These are phyloP conservation scores for Helichrysum umbraculigerum DNA, from an alignment of 129 eudicot genomes.

Conservation along the genomic window DNA sequence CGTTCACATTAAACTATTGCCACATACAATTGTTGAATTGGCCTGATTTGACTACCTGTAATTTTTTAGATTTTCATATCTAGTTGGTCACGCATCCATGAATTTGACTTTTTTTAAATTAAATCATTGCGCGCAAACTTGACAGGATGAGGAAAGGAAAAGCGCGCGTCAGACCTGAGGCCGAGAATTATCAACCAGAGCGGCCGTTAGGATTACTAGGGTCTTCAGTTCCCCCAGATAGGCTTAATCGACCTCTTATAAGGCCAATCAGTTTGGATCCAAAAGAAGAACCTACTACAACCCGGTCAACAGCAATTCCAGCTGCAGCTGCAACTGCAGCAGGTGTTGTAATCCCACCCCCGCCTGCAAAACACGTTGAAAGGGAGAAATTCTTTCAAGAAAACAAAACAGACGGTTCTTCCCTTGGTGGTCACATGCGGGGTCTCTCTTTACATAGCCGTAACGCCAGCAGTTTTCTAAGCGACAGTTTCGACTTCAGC, in stretches of 20 bases:
- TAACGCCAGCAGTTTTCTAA: constrained; percentile 71
- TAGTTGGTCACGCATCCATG: not conserved
- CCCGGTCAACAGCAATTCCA: constrained; percentile 42
- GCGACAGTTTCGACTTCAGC: constrained; percentile 62
- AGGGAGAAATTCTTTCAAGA: no score
- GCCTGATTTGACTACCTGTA: not conserved
- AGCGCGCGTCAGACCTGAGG: constrained; percentile 66
- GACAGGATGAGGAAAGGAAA: constrained; percentile 90
- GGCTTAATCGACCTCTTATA: constrained; percentile 82
- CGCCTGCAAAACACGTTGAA: no score
- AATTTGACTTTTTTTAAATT: not conserved
- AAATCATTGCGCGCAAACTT: constrained; percentile 16
- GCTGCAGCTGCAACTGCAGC: no score
- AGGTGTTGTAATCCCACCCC: no score
- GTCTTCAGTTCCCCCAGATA: constrained; percentile 53
- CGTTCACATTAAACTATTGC: no score
- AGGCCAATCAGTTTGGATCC: constrained; percentile 64
- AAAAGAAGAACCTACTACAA: constrained; percentile 41
- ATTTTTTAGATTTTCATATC: not conserved
- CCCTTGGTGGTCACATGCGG: constrained; percentile 72
- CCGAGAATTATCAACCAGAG: constrained; percentile 48
- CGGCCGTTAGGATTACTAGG: constrained; percentile 56
- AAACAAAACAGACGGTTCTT: no score
- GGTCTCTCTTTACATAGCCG: constrained; percentile 84
- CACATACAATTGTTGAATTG: not conserved